Evolutionary conservation across 2,329 filamentous ascomycete genomes (phyloP), one percentile per base, ranked within the genome.

Genomic region (Akanthomyces uredinophilus): DNA sequence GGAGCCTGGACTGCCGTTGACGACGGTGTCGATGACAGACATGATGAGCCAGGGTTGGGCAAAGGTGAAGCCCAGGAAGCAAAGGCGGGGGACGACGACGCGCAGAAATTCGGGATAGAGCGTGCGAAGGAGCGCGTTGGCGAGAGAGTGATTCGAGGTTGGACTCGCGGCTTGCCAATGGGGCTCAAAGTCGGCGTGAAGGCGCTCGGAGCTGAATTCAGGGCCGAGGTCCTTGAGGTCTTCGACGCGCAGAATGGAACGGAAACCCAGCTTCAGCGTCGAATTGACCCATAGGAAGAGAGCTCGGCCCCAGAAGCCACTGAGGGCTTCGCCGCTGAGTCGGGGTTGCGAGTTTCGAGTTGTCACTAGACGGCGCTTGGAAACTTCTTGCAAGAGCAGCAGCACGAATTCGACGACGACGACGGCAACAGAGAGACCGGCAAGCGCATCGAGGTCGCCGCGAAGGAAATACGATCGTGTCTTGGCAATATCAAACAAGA

Each of bases 391-490:
- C 1, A 75, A 51, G 0, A 71, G 46, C 6, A 77, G 63, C 0
- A 76, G 64, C 2, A 66, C 8, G 1, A 64, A 54, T 65, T 75
- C 77, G 24, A 68, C 37, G 0, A 47, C 67, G 6, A 75, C 63
- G 0, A 68, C 66, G 0, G 69, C 63, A 0, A 69, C 69, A 41
- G 72, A 72, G 2, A 75, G 61, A 20, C 55, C 61, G 1, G 69
- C 71, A 29, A 75, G 66, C 2, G 60, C 32, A 3, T 51, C n/a
- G 37, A 71, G 63, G 4, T 61, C 61, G 16, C 62, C 63, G 6
- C 74, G 69, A 5, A 77, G 67, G 68, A 72, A 75, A 1, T 74
- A 67, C 0, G 75, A 76, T 32, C 75, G 65, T 1, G 68, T 64
- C 10, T 69, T 66, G 1, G 73, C 71, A 22, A 72, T 64, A 22